phyloP scores from a whole-genome alignment of 176 grass and related monocot genomes.

The Elaeis guineensis region DNA sequence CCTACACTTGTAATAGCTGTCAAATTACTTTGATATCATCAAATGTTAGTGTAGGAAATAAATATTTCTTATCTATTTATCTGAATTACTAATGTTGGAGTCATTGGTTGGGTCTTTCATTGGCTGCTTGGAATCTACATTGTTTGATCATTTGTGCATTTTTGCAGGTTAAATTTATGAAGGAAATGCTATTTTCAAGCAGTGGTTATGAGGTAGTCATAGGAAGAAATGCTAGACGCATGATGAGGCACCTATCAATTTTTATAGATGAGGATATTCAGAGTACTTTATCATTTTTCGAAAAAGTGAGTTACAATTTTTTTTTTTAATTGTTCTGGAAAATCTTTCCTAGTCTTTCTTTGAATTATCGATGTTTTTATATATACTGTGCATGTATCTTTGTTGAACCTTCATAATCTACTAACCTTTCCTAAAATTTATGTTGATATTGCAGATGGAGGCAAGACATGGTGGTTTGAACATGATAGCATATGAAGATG shows the following conservation, averaged over 20 bases:
- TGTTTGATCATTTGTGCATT: slow-evolving; percentile 7
- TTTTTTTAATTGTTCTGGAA: slow-evolving; percentile 3
- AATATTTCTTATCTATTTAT: no score
- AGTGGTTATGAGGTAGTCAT: slow-evolving; percentile 33
- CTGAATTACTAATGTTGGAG: no score
- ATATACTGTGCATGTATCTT: no score
- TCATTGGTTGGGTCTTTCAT: no score
- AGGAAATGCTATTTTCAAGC: slow-evolving; percentile 55
- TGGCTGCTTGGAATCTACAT: no score
- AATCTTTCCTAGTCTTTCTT: neutral
- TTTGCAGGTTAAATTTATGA: slow-evolving; percentile 65
- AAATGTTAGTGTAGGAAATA: no score
- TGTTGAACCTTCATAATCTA: no score
- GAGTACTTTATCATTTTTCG: slow-evolving; percentile 74
- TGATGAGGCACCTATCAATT: slow-evolving; percentile 77
- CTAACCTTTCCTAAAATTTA: neutral
- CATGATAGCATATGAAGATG: slow-evolving; percentile 50
- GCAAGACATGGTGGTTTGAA: slow-evolving; percentile 67
- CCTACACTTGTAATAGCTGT: no score
- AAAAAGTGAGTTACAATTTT: slow-evolving; percentile 46
- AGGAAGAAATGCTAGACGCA: slow-evolving; percentile 69
- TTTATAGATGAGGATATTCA: slow-evolving; percentile 65
- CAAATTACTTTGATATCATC: no score
- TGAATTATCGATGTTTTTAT: neutral
- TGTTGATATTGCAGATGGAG: slow-evolving; percentile 57